Evolutionary conservation across 495 filamentous ascomycete species (phyloP).

Genomic region (Aspergillus cavernicola): DNA sequence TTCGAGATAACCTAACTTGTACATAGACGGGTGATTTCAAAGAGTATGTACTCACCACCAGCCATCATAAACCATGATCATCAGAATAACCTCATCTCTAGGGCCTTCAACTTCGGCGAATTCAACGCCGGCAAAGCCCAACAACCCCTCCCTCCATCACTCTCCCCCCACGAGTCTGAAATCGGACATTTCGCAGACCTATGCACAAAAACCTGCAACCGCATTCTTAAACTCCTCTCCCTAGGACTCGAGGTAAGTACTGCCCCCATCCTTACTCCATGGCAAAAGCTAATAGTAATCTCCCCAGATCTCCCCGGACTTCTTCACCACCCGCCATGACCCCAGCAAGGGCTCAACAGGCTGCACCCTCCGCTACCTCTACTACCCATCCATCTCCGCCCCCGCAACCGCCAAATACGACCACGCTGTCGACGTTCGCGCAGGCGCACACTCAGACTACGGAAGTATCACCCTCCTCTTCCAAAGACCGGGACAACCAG

Average conservation of each 20-base stretch:
- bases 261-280: not conserved
- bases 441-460: constrained; percentile 68
- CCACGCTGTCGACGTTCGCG: constrained; percentile 54
- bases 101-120: constrained; percentile 89
- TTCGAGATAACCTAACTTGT: constrained; percentile 13
- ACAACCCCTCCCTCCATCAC: constrained; percentile 69
- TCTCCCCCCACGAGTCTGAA: constrained; percentile 56
- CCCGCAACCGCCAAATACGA: constrained; percentile 37
- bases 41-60: constrained; percentile 55
- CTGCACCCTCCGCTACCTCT: constrained; percentile 76
- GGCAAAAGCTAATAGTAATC: not conserved
- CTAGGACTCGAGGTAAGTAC: constrained; percentile 61
- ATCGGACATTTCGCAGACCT: constrained; percentile 61
- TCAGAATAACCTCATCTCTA: constrained; percentile 28
- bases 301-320: constrained; percentile 50
- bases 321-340: constrained; percentile 74
- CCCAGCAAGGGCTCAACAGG: constrained; percentile 56
- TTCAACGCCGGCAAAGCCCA: constrained; percentile 68
- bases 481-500: constrained; percentile 75
- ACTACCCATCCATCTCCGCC: constrained; percentile 62
- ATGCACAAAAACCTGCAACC: constrained; percentile 71
- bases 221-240: constrained; percentile 70
- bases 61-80: not conserved
- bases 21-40: constrained; percentile 82
- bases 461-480: constrained; percentile 69